Conservation (phyloP, 768 basidiomycete genomes). For the Suillus tomentosus region DNA sequence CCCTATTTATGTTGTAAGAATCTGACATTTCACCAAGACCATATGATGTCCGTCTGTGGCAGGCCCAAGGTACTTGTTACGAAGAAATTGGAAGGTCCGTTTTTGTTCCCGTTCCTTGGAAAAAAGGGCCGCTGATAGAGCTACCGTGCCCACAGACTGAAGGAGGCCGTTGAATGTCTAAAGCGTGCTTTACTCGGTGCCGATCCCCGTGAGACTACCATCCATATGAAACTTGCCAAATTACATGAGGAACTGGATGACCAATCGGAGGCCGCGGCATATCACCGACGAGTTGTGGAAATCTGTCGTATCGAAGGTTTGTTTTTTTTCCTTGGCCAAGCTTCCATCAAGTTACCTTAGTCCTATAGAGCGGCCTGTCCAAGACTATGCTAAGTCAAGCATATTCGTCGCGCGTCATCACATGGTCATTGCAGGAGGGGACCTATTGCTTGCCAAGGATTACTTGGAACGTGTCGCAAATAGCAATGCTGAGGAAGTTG, state of each 20-base stretch:
- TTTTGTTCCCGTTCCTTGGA: background rate
- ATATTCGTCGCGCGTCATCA: constrained; percentile 84
- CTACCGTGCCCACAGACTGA: constrained; percentile 49
- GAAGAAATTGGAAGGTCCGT: constrained; percentile 84
- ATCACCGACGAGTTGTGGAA: constrained; percentile 80
- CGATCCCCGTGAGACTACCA: constrained; percentile 72
- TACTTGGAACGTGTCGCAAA: constrained; percentile 72
- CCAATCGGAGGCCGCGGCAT: constrained; percentile 65
- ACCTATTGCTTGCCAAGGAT: constrained; percentile 69
- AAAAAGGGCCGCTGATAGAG: constrained; percentile 9
- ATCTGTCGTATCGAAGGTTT: constrained; percentile 55
- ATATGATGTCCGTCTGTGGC: constrained; percentile 96
- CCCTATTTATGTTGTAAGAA: background rate
- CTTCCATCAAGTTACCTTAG: constrained; percentile 19
- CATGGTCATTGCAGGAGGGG: constrained; percentile 59
- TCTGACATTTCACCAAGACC: constrained; percentile 52
- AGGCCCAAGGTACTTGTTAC: constrained; percentile 91
- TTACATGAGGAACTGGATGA: constrained; percentile 72
- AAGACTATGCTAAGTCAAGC: constrained; percentile 83
- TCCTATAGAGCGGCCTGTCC: constrained; percentile 61
- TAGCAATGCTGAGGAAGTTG: constrained; percentile 84
- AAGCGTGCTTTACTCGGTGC: constrained; percentile 86
- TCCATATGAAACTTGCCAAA: constrained; percentile 73
- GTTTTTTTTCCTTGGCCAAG: constrained; percentile 10
- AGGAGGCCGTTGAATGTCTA: constrained; percentile 90